Conservation (phyloP, 2,329 filamentous ascomycete species). For the Aspergillus fructus region DNA sequence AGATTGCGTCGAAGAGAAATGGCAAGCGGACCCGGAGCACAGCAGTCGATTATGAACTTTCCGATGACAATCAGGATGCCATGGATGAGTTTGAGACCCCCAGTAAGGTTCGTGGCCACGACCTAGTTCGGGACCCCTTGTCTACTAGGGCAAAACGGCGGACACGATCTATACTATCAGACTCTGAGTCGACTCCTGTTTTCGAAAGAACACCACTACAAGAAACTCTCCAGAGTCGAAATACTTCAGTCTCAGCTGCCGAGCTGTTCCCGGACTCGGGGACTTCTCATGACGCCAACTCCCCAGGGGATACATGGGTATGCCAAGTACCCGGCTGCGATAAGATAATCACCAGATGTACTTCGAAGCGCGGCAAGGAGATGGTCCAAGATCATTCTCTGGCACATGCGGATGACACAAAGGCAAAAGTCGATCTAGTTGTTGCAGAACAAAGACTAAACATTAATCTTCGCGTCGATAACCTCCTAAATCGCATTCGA, state of each 20-base stretch:
- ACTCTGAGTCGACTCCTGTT: constrained; percentile 21
- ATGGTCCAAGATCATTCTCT: constrained; percentile 34
- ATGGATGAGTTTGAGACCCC: constrained; percentile 33
- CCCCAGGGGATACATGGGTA: constrained; percentile 33
- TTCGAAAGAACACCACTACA: constrained; percentile 30
- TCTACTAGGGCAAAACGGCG: constrained; percentile 31
- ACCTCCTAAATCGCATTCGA: constrained; percentile 34
- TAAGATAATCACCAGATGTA: constrained; percentile 33
- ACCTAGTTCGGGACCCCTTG: constrained; percentile 33
- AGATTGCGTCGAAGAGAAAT: constrained; percentile 39
- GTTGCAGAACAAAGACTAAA: constrained; percentile 37
- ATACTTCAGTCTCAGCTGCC: constrained; percentile 18
- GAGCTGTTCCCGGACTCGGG: constrained; percentile 15
- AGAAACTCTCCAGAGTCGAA: constrained; percentile 26
- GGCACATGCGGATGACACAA: constrained; percentile 36
- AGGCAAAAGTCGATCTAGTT: constrained; percentile 36
- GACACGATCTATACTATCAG: constrained; percentile 30
- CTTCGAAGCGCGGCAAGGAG: constrained; percentile 32
- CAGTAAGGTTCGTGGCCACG: constrained; percentile 33
- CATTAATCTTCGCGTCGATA: constrained; percentile 31
- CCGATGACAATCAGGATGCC: constrained; percentile 33
- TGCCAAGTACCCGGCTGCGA: constrained; percentile 34
- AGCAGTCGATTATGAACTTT: constrained; percentile 21
- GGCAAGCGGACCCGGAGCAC: constrained; percentile 42
- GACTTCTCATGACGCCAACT: constrained; percentile 10